Evolutionary conservation across 805 yeast genomes (phyloP).

Genomic region (Debaryomyces prosopidis): DNA sequence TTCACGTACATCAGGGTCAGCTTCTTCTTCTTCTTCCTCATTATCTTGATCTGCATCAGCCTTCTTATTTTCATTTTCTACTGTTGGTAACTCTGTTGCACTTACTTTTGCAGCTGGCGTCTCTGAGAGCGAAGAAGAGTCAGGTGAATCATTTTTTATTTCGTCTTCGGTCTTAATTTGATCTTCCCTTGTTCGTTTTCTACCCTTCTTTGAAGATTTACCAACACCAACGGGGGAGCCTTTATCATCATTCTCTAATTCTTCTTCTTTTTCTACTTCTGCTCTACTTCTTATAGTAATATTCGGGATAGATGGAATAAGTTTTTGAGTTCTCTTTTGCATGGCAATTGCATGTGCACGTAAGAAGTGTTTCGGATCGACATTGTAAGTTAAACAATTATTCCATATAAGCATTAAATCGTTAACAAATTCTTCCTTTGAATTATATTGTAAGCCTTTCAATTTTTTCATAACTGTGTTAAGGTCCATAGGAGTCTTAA

Average conservation of each 20-base stretch:
- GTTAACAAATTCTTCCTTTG: constrained; percentile 89
- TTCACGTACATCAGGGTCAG: constrained; percentile 44
- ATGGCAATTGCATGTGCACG: constrained; percentile 93
- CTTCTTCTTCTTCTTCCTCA: constrained; percentile 36
- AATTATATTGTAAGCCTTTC: constrained; percentile 75
- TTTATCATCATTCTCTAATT: constrained; percentile 20
- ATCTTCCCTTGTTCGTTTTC: constrained; percentile 39
- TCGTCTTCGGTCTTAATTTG: constrained; percentile 31
- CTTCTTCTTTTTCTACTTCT: constrained; percentile 69
- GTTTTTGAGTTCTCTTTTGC: constrained; percentile 81
- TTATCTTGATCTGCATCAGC: constrained; percentile 26
- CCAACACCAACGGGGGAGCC: constrained; percentile 32
- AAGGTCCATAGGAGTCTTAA: constrained; percentile 94
- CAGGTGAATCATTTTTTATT: constrained; percentile 16
- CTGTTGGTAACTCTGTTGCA: constrained; percentile 14
- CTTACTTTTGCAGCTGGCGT: constrained; percentile 11
- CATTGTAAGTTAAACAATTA: constrained; percentile 88
- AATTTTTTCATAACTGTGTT: constrained; percentile 91
- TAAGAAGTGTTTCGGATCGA: constrained; percentile 90
- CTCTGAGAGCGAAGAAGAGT: constrained; percentile 10
- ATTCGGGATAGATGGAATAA: constrained; percentile 87
- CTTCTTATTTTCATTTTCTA: constrained; percentile 23
- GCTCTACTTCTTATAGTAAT: constrained; percentile 71
- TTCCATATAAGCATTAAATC: constrained; percentile 95
- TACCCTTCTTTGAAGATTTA: constrained; percentile 40